These are phyloP conservation scores for Tetraselmis striata DNA, from an alignment of 139 green algal genomes.

Conservation along the genomic window DNA sequence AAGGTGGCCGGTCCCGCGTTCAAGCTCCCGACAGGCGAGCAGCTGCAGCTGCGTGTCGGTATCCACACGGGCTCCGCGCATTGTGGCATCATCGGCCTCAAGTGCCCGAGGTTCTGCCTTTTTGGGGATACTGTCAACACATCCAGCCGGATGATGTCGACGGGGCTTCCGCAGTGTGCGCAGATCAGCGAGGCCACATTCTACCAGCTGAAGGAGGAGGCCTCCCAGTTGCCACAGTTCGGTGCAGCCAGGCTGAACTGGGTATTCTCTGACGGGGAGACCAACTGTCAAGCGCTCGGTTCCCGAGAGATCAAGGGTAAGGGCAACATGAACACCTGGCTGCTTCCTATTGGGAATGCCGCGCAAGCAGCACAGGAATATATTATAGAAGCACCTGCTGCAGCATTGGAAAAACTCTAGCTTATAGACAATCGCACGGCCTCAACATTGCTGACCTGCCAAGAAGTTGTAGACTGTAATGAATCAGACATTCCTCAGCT, in stretches of 20 bases:
- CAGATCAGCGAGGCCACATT: not conserved
- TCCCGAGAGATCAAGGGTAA: slow-evolving; percentile 15
- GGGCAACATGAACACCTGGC: slow-evolving; percentile 7
- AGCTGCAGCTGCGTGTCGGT: not conserved
- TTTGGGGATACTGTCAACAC: slow-evolving; percentile 5
- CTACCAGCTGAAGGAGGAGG: not conserved
- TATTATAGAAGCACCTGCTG: no score
- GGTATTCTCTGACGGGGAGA: no score
- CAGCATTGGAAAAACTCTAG: no score
- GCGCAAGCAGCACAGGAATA: no score
- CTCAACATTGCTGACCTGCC: no score
- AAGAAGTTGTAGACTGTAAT: no score
- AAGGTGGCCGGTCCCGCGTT: not conserved
- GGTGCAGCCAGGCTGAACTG: no score
- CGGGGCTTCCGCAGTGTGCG: not conserved
- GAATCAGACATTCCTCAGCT: no score
- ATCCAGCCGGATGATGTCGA: not conserved
- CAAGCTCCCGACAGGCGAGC: not conserved
- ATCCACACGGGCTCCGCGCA: not conserved
- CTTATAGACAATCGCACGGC: no score
- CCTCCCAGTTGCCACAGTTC: not conserved
- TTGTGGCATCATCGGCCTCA: not conserved
- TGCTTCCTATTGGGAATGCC: no score
- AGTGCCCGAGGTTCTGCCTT: slow-evolving; percentile 1
- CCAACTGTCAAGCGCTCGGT: not conserved